Base-by-base conservation (phyloP, 73 alveolate species). In the Paramecium tetraurelia region DNA sequence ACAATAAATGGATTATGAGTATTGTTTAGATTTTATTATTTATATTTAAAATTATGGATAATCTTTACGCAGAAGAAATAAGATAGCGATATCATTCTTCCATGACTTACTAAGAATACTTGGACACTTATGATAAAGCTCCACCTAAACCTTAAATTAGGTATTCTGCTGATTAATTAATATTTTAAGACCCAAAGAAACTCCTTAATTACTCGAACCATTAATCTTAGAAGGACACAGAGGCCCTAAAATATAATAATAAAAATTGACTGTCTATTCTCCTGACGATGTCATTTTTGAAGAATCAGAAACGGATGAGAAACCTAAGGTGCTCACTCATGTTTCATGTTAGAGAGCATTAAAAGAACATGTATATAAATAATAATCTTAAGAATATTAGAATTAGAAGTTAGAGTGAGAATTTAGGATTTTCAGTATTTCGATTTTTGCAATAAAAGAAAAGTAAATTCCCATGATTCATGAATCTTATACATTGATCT, bases 241-340 rank as follows among this genome's bases (percentile, higher is more conserved):
- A 68, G 84, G 84, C 24, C 84, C 84, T 68, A 68, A 68, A 33
- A 27, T 68, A 31, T 33, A 68, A 3, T 68, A 68, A 68, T 68
- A 68, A 68, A 33, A 27, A 31, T 20, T 68, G 40, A 12, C 40
- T 1, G 46, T 33, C 29, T 68, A 68, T 24, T 68, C 40, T 27
- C 84, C 84, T 31, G 84, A 68, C 27, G 84, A 68, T 31, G 84
- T 68, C 11, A 68, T 68, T 16, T 68, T 68, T 31, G 84, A 68
- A 20, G 84, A 68, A 68, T 31, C 40, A 0, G 84, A 27, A 27
- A 68, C 20, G 6, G 84, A 68, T 33, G 40, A 27, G 84, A 27
- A 68, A 68, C 84, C 46, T 4, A 27, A 27, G 20, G 20, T 24
- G 5, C 84, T 33, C 10, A 68, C 24, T 12, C 84, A 27, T 22